Percentiles rank a stretch among this genome's conserved stretches.
Evolutionary conservation across 257 asterid species (phyloP).

Genomic region (Salvia splendens): DNA sequence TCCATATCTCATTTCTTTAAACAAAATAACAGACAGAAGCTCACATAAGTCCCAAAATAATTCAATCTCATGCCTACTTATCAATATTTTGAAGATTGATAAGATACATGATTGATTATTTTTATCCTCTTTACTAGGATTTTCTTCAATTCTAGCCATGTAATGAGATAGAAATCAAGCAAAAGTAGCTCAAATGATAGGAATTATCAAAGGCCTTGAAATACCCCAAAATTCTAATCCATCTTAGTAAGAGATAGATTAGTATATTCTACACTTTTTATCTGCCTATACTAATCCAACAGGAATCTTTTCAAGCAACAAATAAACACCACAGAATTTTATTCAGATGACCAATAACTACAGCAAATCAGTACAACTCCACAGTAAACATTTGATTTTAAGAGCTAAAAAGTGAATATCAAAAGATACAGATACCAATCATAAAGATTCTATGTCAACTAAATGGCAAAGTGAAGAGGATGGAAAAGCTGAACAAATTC

Average conservation of each 20-base stretch:
- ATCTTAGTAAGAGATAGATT: no score
- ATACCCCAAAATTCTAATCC: no score
- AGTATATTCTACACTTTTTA: no score
- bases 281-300: slow-evolving; percentile 6
- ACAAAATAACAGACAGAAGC: slow-evolving; percentile 8
- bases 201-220: no score
- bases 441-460: slow-evolving; percentile 29
- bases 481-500: slow-evolving; percentile 14
- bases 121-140: no score
- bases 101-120: no score
- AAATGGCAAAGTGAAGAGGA: slow-evolving; percentile 12
- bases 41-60: slow-evolving; percentile 8
- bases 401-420: slow-evolving; percentile 4
- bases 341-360: neutral
- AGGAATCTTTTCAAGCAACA: neutral
- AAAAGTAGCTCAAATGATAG: no score
- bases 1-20: neutral
- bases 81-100: no score
- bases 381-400: neutral
- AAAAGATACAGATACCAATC: slow-evolving; percentile 12
- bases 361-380: slow-evolving; percentile 2
- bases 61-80: neutral
- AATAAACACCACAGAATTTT: neutral
- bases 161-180: no score
- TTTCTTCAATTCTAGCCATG: no score